These are phyloP conservation scores for Puccinia horiana DNA, from an alignment of 1,284 basidiomycete genomes.

Conservation along the genomic window DNA sequence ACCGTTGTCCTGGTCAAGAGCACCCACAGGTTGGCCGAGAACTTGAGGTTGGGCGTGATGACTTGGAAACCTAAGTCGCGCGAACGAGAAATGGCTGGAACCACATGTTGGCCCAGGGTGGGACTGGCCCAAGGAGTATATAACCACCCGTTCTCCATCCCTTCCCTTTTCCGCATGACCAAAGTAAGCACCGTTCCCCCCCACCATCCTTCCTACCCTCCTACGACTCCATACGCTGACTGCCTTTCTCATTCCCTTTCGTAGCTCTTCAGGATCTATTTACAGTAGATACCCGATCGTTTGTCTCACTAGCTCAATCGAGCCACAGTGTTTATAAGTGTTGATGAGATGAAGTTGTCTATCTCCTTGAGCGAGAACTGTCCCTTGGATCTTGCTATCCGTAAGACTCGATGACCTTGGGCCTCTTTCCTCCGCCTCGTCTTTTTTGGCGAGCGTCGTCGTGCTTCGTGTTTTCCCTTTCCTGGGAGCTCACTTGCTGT, in stretches of 20 bases:
- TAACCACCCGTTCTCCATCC: neutral
- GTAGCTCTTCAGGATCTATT: constrained; percentile 51
- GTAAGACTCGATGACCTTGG: constrained; percentile 33
- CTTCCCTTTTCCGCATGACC: constrained; percentile 31
- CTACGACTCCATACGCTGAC: neutral
- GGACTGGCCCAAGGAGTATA: neutral
- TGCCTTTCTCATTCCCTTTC: neutral
- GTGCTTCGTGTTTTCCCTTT: neutral
- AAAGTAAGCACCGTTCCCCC: constrained; percentile 32
- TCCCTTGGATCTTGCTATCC: neutral
- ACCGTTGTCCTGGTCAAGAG: neutral
- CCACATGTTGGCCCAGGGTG: constrained; percentile 20
- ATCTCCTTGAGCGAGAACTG: constrained; percentile 34
- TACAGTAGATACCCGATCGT: constrained; percentile 50
- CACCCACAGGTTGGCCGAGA: constrained; percentile 15
- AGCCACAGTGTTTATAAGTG: constrained; percentile 48
- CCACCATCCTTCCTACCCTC: neutral
- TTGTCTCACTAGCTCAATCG: constrained; percentile 49
- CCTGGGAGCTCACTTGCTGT: neutral
- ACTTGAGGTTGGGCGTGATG: neutral
- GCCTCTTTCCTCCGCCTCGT: constrained; percentile 15
- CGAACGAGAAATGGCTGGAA: too few species aligned
- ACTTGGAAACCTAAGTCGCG: neutral
- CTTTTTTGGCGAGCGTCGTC: neutral
- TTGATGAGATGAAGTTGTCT: constrained; percentile 32